These are phyloP conservation scores for Microthyrium microscopicum DNA, from an alignment of 2,329 filamentous ascomycete genomes.

Conservation along the genomic window DNA sequence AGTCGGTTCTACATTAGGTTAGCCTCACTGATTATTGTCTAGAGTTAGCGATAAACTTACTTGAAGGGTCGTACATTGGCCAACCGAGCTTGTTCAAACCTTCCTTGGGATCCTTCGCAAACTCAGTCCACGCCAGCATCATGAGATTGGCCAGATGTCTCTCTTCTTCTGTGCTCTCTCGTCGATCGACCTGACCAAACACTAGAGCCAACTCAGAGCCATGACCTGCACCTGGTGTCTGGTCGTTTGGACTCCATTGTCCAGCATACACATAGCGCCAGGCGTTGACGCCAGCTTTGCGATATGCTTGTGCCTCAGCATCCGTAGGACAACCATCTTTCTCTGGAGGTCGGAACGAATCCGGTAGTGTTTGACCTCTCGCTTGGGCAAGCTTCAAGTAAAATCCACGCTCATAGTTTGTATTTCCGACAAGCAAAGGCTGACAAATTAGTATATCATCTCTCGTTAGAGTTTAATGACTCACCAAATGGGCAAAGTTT, in stretches of 20 bases:
- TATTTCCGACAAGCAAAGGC: slow-evolving; percentile 3
- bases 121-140: slow-evolving; percentile 5
- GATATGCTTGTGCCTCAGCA: background rate
- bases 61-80: slow-evolving; percentile 6
- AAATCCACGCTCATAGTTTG: slow-evolving; percentile 5
- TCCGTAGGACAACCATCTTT: slow-evolving; percentile 3
- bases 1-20: background rate
- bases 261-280: slow-evolving; percentile 6
- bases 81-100: slow-evolving; percentile 6
- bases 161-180: slow-evolving; percentile 2
- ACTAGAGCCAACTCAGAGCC: slow-evolving; percentile 4
- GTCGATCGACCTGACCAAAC: slow-evolving; percentile 3
- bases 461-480: background rate
- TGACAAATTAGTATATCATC: background rate
- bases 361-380: slow-evolving; percentile 2
- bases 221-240: slow-evolving; percentile 1
- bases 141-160: background rate
- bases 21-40: no score
- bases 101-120: slow-evolving; percentile 6
- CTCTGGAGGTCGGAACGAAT: background rate
- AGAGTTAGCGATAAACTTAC: no score
- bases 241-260: background rate
- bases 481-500: background rate
- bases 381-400: background rate
- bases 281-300: slow-evolving; percentile 3